Conservation (phyloP, 2,329 filamentous ascomycete genomes). For the Neofusicoccum ribis region DNA sequence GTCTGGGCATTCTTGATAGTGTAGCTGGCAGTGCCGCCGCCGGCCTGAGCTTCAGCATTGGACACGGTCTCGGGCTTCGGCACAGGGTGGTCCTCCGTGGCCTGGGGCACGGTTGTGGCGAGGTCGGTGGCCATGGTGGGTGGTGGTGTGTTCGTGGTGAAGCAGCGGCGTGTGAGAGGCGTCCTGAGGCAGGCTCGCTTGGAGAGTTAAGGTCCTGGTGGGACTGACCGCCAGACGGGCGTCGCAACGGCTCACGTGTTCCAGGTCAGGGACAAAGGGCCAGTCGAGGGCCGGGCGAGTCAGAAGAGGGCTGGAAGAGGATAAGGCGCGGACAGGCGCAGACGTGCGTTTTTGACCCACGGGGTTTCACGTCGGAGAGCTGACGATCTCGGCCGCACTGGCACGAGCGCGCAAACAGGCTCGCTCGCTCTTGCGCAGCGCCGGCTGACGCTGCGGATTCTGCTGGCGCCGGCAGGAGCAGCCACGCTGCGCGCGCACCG, state of each 20-base stretch:
- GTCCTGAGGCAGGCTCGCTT: constrained; percentile 1
- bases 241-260: constrained; percentile 8
- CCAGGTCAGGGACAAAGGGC: background rate
- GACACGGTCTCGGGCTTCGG: background rate
- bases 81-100: background rate
- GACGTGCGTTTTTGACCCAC: constrained; percentile 9
- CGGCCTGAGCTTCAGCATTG: constrained; percentile 30
- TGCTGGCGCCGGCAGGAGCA: constrained; percentile 1
- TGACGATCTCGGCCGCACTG: constrained; percentile 12
- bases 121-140: constrained; percentile 10
- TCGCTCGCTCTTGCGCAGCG: background rate
- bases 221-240: constrained; percentile 10
- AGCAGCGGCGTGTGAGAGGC: background rate
- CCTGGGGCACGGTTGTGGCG: constrained; percentile 10
- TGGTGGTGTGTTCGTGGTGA: background rate
- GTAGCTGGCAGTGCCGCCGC: constrained; percentile 36
- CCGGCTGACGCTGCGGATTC: background rate
- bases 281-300: background rate
- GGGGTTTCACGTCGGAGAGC: constrained; percentile 14
- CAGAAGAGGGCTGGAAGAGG: constrained; percentile 9
- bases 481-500: background rate
- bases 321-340: constrained; percentile 7
- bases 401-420: constrained; percentile 8
- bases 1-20: constrained; percentile 29
- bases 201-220: background rate